Evolutionary conservation across 805 yeast species (phyloP).

Genomic region (Saccharomyces kudriavzevii): DNA sequence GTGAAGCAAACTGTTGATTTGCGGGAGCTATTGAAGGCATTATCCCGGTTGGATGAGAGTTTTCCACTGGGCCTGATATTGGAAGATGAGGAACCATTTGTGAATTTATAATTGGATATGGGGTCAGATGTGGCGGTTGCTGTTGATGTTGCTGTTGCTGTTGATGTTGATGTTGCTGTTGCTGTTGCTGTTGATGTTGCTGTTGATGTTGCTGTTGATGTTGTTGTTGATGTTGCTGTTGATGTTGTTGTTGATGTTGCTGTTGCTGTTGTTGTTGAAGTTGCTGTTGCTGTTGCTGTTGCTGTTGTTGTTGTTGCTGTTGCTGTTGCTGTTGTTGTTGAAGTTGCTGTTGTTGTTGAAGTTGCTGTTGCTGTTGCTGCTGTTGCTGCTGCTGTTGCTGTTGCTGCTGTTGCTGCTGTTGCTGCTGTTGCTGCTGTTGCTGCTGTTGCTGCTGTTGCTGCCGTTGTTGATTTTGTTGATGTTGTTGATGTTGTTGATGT

Average conservation of each 20-base stretch:
- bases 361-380: constrained; percentile 8
- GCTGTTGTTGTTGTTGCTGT: constrained; percentile 1
- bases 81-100: neutral
- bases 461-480: neutral
- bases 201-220: constrained; percentile 10
- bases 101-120: neutral
- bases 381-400: constrained; percentile 20
- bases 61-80: neutral
- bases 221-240: constrained; percentile 20
- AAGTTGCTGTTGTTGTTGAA: constrained; percentile 8
- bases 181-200: constrained; percentile 10
- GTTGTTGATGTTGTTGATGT: constrained; percentile 1
- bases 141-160: constrained; percentile 2
- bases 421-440: neutral
- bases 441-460: constrained; percentile 2
- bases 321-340: constrained; percentile 5
- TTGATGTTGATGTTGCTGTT: constrained; percentile 5
- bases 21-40: neutral
- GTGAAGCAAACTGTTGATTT: neutral
- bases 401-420: constrained; percentile 16
- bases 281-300: constrained; percentile 3
- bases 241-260: constrained; percentile 18
- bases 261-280: neutral
- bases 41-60: neutral
- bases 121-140: constrained; percentile 1